Base-by-base conservation (phyloP, 345 rosid genomes). In the Kernera saxatilis region DNA sequence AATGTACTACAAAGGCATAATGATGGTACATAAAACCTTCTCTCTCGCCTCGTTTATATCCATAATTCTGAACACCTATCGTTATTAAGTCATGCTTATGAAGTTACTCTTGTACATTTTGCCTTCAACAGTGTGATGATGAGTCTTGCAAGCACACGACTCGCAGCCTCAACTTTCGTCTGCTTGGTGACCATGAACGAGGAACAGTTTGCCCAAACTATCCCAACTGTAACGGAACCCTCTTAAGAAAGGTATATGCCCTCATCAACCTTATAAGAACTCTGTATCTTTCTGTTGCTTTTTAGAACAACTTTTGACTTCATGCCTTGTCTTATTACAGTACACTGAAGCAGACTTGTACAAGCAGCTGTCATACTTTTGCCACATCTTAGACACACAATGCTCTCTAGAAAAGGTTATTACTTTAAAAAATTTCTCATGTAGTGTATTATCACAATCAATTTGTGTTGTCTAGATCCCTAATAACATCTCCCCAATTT, bases 201-300 rank as follows among this genome's bases (percentile, higher is more conserved):
- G 99, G 99, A 60, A 94, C 99, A n/a, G 89, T 88, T 72, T 94
- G 99, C 78, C 93, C 97, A 23, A 90, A 84, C 74, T 88, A 94
- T 77, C 99, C 99, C 29, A 88, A 85, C 56, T 94, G 99, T 59
- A 85, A 84, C 15, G 99, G 99, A 4, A 86, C 73, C 66, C 97
- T 94, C 44, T 55, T 81, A 57, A 78, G 91, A 85, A 87, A 85
- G 99, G 99, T 89, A 56, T 39, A 60, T 11, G 21, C 49, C 25
- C 5, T 55, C 36, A 5, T 45, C 40, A 6, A 72, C 40, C 23
- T 40, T 35, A 19, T 33, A 5, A 18, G 22, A 55, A 56, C 10
- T 53, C 51, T 36, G n/a, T 12, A 32, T 30, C 25, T 45, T 22
- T 36, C 4, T 37, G 21, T 58, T 33, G 57, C 64, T 64, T 72